Evolutionary conservation across 2,329 filamentous ascomycete genomes (phyloP), one percentile per base, ranked within the genome.

Genomic region (Fusarium albidum): DNA sequence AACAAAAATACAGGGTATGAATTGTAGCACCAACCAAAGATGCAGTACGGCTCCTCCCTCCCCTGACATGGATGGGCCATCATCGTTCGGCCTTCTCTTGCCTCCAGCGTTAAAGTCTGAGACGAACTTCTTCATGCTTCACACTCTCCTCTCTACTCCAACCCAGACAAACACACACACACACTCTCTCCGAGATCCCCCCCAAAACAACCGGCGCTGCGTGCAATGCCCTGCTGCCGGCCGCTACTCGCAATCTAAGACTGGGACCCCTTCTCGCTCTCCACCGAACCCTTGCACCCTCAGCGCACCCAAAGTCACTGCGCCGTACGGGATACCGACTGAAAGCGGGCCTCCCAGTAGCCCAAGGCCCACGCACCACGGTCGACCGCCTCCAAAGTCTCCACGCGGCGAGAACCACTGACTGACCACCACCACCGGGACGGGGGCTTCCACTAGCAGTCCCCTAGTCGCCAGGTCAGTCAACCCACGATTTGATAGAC

Each of bases 61-160:
- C 64, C 64, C 64, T 66, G 64, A 66, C 64, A 66, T 66, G 64
- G 64, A 64, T 57, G 50, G 18, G 48, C 38, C 45, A 40, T 38
- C 27, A 32, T 50, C 37, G 21, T 41, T 56, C 56, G 41, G 46
- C 15, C 38, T 25, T 46, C 37, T 6, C 13, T 31, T n/a, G n/a
- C 28, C 31, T 45, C 15, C 39, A 44, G 32, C 28, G 49, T 39
- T 39, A 9, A 8, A 15, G 48, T 61, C 52, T 58, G 41, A 55
- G 32, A 61, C 58, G 37, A 54, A 51, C 43, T 37, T 40, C 43
- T 53, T 49, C 42, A 49, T 47, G 44, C 56, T 53, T 47, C 35
- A 45, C n/a, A n/a, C n/a, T 41, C 32, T 59, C 31, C 9, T 37
- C 29, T 40, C 17, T 25, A 18, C 35, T n/a, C 18, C n/a, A 27